Evolutionary conservation across 2,329 filamentous ascomycete species (phyloP).

Genomic region (Fusarium brevicatenulatum): DNA sequence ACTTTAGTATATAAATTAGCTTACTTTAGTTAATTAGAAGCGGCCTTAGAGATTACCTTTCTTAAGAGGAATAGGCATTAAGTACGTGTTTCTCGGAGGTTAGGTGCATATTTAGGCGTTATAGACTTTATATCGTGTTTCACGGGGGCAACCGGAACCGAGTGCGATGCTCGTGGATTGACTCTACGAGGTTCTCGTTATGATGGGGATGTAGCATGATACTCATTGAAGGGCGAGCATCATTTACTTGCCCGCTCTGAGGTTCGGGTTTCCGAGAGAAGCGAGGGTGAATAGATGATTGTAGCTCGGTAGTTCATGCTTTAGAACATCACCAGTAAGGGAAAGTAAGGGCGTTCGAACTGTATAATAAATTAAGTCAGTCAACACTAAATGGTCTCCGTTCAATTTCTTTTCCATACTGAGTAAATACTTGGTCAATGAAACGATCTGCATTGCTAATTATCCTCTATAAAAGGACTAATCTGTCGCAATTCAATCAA

Average conservation of each 20-base stretch:
- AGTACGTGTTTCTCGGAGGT: too few relatives aligned
- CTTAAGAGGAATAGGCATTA: too few relatives aligned
- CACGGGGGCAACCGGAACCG: not conserved
- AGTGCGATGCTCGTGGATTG: not conserved
- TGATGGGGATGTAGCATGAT: too few relatives aligned
- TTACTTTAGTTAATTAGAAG: too few relatives aligned
- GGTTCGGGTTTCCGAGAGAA: fast-evolving
- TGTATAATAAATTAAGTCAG: too few relatives aligned
- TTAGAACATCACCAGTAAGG: too few relatives aligned
- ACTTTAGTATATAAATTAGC: too few relatives aligned
- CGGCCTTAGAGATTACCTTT: too few relatives aligned
- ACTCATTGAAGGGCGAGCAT: not conserved
- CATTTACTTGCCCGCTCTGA: fast-evolving
- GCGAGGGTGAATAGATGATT: not conserved
- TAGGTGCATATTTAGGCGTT: too few relatives aligned
- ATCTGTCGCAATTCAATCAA: not conserved
- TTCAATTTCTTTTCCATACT: too few relatives aligned
- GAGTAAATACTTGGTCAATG: not conserved
- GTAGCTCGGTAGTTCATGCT: fast-evolving
- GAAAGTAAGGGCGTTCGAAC: too few relatives aligned
- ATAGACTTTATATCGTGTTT: not conserved
- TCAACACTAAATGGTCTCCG: not conserved
- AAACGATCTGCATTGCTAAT: not conserved
- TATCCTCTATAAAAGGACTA: not conserved
- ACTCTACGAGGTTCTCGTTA: fast-evolving